Percentiles rank a stretch among this genome's conserved stretches.
phyloP scores from a whole-genome alignment of 805 yeast genomes.

The Ogataea salicorniae region DNA sequence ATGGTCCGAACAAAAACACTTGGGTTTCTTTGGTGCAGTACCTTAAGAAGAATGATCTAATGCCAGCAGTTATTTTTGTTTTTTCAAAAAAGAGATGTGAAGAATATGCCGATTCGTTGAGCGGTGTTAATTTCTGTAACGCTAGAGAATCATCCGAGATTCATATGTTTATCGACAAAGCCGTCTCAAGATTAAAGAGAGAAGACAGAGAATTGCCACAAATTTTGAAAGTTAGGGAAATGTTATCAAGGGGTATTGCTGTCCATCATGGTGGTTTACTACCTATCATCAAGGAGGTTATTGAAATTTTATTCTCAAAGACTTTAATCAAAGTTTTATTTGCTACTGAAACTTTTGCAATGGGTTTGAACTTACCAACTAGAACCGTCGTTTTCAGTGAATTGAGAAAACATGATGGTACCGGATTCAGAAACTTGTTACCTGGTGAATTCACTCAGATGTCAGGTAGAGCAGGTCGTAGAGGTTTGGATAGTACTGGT shows the following conservation, averaged over 20 bases:
- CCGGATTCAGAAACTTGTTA: constrained; percentile 67
- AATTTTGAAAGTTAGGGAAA: constrained; percentile 72
- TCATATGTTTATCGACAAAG: constrained; percentile 87
- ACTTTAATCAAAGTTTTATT: constrained; percentile 84
- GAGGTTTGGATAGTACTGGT: constrained; percentile 91
- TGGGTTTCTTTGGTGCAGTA: constrained; percentile 72
- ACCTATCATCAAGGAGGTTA: constrained; percentile 90
- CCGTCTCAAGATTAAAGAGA: constrained; percentile 77
- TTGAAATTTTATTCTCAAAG: constrained; percentile 85
- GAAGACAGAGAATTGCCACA: constrained; percentile 95
- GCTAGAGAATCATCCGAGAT: constrained; percentile 87
- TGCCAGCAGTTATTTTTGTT: constrained; percentile 91
- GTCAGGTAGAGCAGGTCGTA: constrained; percentile 99
- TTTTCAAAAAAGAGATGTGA: constrained; percentile 93
- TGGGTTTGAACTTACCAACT: constrained; percentile 96
- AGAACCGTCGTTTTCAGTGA: constrained; percentile 91
- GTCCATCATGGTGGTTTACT: constrained; percentile 93
- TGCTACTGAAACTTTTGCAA: constrained; percentile 98
- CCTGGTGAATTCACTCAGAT: constrained; percentile 99
- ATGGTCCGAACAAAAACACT: constrained; percentile 73
- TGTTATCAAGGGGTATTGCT: constrained; percentile 87
- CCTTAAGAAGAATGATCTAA: constrained; percentile 58
- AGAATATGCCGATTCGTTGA: constrained; percentile 78
- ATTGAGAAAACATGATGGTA: constrained; percentile 86
- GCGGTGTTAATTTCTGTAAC: constrained; percentile 71